Conservation (phyloP, 2,329 filamentous ascomycete genomes). For the Trichophyton rubrum region DNA sequence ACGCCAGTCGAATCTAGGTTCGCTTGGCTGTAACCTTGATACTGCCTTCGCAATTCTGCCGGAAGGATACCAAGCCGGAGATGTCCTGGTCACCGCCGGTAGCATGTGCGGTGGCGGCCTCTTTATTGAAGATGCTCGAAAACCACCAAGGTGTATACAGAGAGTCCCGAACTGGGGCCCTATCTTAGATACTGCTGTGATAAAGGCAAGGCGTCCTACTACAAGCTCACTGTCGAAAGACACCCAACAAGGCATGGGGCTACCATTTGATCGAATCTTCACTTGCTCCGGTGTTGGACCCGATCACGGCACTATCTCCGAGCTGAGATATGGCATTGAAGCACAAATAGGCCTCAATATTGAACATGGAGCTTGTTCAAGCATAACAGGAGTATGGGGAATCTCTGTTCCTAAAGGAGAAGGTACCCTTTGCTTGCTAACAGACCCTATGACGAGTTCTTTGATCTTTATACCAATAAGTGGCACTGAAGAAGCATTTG, state of each 20-base stretch:
- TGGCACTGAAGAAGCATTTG: slow-evolving; percentile 27
- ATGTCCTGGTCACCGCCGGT: slow-evolving; percentile 69
- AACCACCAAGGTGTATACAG: slow-evolving; percentile 43
- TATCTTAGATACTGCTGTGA: slow-evolving; percentile 35
- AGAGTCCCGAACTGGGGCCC: slow-evolving; percentile 51
- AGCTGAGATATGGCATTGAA: slow-evolving; percentile 57
- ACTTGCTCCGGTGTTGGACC: slow-evolving; percentile 52
- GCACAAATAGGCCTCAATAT: slow-evolving; percentile 47
- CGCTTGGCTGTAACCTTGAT: slow-evolving; percentile 61
- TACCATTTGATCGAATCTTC: slow-evolving; percentile 48
- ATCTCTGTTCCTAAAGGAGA: slow-evolving; percentile 24
- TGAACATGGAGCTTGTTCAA: slow-evolving; percentile 29
- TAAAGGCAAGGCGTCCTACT: slow-evolving; percentile 18
- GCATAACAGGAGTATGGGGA: slow-evolving; percentile 34
- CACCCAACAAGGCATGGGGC: slow-evolving; percentile 13
- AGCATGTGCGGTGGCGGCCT: slow-evolving; percentile 65
- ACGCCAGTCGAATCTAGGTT: slow-evolving; percentile 50
- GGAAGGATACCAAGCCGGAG: slow-evolving; percentile 53
- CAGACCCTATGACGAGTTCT: slow-evolving; percentile 30
- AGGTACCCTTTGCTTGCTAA: slow-evolving; percentile 30
- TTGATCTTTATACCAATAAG: slow-evolving; percentile 28
- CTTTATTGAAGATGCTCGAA: slow-evolving; percentile 54
- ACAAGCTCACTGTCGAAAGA: background rate
- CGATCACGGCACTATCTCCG: slow-evolving; percentile 49
- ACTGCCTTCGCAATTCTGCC: slow-evolving; percentile 61